Evolutionary conservation across 73 alveolate genomes (phyloP), one percentile per base, ranked within the genome.

Genomic region (Symbiodinium pilosum): DNA sequence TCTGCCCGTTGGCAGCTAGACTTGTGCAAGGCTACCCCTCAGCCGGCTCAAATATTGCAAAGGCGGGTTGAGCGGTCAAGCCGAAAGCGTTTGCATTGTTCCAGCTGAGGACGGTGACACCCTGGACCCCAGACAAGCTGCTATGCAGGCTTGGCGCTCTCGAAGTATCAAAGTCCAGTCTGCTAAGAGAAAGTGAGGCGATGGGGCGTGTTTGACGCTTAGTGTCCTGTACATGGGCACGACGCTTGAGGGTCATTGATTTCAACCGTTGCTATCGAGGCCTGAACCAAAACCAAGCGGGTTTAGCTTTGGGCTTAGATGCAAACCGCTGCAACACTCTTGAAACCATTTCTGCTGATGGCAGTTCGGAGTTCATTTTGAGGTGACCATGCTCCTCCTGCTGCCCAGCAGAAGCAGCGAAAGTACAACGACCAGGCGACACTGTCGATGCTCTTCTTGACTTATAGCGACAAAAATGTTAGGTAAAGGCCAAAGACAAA

Each of bases 41-140:
- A 86, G 83, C 43, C 93, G 56, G 94, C 86, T 38, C 94, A 84
- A 8, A 7, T 87, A 24, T 47, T 87, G 28, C 94, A 85, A 18
- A 87, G 94, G 94, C 43, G 40, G 9, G 83, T 24, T 59, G 51
- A 14, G 83, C 54, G 47, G 43, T 26, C 36, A 14, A 43, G 28
- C 77, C 1, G 38, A 47, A 28, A 18, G 5, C 38, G 77, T 64
- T 36, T 24, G 71, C 71, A 54, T 21, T 30, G 26, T 64, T 40
- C 43, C 87, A 12, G 34, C 20, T 43, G 47, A 88, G 95, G 95
- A 91, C 97, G 26, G 97, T 69, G 40, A 47, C 75, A 28, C 97
- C 97, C 39, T 91, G 97, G 97, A 69, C 52, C 39, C 97, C 97
- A 39, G 97, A 91, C 97, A 91, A 91, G 77, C 54, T 91, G n/a